Evolutionary conservation across 129 eudicot species (phyloP), one percentile per base, ranked within the genome.

Genomic region (Chrysanthemum seticuspe): DNA sequence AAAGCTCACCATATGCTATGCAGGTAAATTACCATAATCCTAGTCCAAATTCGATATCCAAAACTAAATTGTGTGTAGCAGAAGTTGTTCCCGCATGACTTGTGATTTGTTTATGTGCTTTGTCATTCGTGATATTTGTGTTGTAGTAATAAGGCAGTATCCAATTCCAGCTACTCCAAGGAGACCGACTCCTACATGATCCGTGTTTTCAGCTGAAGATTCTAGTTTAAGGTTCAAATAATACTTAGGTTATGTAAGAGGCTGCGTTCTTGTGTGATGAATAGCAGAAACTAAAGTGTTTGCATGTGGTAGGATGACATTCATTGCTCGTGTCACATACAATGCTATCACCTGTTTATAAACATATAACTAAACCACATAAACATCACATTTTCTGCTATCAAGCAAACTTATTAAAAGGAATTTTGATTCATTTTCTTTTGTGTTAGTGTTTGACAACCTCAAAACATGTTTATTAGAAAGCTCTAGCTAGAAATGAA

Each of bases 1-100:
- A 84, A 55, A 77, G 83, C 82, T 79, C 96, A 12, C 68, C 92
- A 6, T 79, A 79, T 74, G 74, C 81, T 34, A 40, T 85, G 67
- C 90, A 85, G 94, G 81, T 78, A 62, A 6, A 31, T 23, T 4
- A 11, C 48, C 45, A 10, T 13, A 65, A 16, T 65, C 45, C 45
- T 36, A 36, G 45, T 36, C 9, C 65, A 18, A 60, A 25, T 60
- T 60, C 16, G 27, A 23, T 31, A 63, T 36, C 47, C 18, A 16
- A 31, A 18, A 21, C 10, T 65, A 65, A 31, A 19, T 31, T 50
- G 49, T n/a, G 50, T 48, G 10, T 25, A 62, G 27, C 13, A 61
- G 5, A 73, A 16, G 2, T 14, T 58, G 25, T 66, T 47, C 36
- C 55, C 9, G 47, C 15, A 4, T 45, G n/a, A 66, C 15, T 9